Evolutionary conservation across 148 eudicot genomes (phyloP), one percentile per base, ranked within the genome.

Genomic region (Polygonum aviculare): DNA sequence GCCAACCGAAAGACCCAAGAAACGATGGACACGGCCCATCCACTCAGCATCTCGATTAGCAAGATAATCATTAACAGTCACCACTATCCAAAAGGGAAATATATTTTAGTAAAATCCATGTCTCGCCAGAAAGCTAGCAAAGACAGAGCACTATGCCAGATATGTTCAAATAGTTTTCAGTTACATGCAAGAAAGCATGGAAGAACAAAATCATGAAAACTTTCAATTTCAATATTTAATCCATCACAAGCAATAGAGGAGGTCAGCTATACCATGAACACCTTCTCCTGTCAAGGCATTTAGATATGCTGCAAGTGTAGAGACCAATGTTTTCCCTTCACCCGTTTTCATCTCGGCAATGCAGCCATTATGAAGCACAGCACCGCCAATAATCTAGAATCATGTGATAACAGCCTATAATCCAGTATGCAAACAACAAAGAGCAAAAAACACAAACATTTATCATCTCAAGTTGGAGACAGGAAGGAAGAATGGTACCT

Each of bases 271-370:
- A 96, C 99, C 99, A 85, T 96, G 99, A 86, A 96, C 98, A 79
- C 99, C 98, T 76, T 95, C 92, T 39, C 95, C 97, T 26, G 92
- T 87, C 82, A 96, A 80, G 81, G 99, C 99, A 91, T 96, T 96
- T 60, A 96, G 99, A 90, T 96, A 96, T 31, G 99, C 99, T 47
- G 99, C 94, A 83, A 96, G 82, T 65, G 99, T 96, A 69, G 99
- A 96, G 77, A 96, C 99, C 84, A 96, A 78, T 15, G 99, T 96
- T 83, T 96, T 96, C 79, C 99, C 99, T 83, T 96, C 99, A 38
- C 99, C 99, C 2, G 99, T 96, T 86, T 96, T 96, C 98, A 96
- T 96, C 81, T 96, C 99, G 52, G 99, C 99, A 72, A 96, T 96
- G 74, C 93, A 89, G 67, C 97, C 98, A 84, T 96, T 97, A 81